Evolutionary conservation across 2,329 filamentous ascomycete genomes (phyloP).

Genomic region (Fusarium irregulare): DNA sequence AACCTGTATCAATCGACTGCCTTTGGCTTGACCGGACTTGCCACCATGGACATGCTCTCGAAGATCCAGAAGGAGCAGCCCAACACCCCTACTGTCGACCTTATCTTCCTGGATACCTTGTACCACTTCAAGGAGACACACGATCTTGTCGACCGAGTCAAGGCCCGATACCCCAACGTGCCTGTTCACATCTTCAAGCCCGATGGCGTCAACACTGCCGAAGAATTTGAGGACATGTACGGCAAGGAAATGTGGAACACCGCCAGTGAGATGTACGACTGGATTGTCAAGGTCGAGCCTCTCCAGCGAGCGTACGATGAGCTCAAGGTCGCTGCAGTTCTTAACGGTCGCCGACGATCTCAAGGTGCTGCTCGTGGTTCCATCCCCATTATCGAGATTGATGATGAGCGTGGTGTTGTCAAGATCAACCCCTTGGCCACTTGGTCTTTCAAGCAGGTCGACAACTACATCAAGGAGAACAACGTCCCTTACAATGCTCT

Average conservation of each 20-base stretch:
- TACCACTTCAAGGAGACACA: conserved; percentile 86
- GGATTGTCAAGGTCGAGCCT: conserved; percentile 96
- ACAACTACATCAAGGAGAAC: conserved; percentile 86
- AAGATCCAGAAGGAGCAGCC: conserved; percentile 75
- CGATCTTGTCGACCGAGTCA: conserved; percentile 78
- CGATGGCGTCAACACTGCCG: conserved; percentile 74
- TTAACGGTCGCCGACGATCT: conserved; percentile 90
- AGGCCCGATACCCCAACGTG: conserved; percentile 79
- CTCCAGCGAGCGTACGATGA: conserved; percentile 90
- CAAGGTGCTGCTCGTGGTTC: conserved; percentile 93
- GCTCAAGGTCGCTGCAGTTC: conserved; percentile 86
- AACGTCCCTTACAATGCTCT: conserved; percentile 93
- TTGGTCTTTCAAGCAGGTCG: conserved; percentile 92
- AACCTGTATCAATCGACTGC: conserved; percentile 89
- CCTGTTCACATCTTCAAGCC: conserved; percentile 93
- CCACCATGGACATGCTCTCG: conserved; percentile 86
- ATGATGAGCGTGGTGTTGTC: conserved; percentile 86
- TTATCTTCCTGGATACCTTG: conserved; percentile 86
- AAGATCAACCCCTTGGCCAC: conserved; percentile 98
- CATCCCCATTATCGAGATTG: conserved; percentile 91
- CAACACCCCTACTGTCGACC: conserved; percentile 68
- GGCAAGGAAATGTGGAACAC: conserved; percentile 86
- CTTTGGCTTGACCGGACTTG: conserved; percentile 83
- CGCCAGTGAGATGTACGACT: conserved; percentile 93
- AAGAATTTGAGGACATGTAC: conserved; percentile 84